phyloP scores from a whole-genome alignment of 495 filamentous ascomycete genomes.

The Penicillium pancosmium region DNA sequence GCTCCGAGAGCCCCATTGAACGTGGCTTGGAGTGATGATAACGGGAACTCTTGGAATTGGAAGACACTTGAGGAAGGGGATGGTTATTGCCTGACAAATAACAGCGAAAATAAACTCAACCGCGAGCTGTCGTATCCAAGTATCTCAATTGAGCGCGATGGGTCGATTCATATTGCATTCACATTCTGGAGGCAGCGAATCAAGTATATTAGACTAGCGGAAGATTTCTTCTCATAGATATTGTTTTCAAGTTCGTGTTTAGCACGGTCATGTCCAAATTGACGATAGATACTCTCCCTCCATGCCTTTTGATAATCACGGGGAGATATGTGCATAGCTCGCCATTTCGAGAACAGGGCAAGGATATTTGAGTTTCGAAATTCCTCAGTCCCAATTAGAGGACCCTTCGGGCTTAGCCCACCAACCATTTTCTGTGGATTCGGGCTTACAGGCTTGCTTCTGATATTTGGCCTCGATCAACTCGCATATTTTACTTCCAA shows the following conservation, averaged over 20 bases:
- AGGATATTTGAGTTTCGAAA: too few relatives aligned
- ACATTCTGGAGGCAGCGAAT: conserved; percentile 33
- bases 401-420: too few relatives aligned
- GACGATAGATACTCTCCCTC: neutral
- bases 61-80: conserved; percentile 28
- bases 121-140: conserved; percentile 31
- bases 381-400: too few relatives aligned
- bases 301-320: too few relatives aligned
- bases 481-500: too few relatives aligned
- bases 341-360: too few relatives aligned
- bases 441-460: too few relatives aligned
- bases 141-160: conserved; percentile 19
- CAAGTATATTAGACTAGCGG: conserved; percentile 24
- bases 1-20: conserved; percentile 26
- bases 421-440: too few relatives aligned
- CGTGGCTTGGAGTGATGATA: conserved; percentile 31
- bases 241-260: neutral
- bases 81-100: conserved; percentile 30
- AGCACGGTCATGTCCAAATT: neutral
- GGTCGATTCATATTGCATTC: conserved; percentile 24
- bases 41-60: conserved; percentile 19
- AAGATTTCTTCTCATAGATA: conserved; percentile 21
- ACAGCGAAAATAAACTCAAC: conserved; percentile 30
- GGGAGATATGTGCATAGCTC: too few relatives aligned
- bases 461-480: too few relatives aligned